Percentiles rank a stretch among this genome's conserved stretches.
These are phyloP conservation scores for Neobulgaria alba DNA, from an alignment of 2,329 filamentous ascomycete species.

Conservation along the genomic window DNA sequence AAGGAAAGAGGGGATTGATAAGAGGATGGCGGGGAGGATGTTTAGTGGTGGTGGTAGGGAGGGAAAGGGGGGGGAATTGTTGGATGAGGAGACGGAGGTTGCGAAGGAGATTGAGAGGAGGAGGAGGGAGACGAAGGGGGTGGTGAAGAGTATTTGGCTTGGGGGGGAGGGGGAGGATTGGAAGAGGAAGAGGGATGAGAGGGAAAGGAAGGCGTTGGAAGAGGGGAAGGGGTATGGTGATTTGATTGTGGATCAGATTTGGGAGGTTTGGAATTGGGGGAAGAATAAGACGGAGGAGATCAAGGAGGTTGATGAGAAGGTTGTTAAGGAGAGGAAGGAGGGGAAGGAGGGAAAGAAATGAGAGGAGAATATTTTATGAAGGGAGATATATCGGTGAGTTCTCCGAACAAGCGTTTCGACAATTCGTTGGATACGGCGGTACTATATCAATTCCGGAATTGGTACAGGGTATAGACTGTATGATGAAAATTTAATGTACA, in stretches of 20 bases:
- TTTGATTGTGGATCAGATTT: conserved; percentile 37
- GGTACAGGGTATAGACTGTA: too few relatives aligned
- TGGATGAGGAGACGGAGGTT: conserved; percentile 8
- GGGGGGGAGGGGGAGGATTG: conserved; percentile 40
- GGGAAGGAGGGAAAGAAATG: conserved; percentile 11
- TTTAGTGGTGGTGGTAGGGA: not conserved
- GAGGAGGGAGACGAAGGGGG: conserved; percentile 14
- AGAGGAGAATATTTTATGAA: too few relatives aligned
- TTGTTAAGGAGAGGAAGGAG: conserved; percentile 12
- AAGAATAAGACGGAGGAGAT: conserved; percentile 29
- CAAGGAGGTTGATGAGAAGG: conserved; percentile 22
- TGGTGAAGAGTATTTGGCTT: conserved; percentile 47
- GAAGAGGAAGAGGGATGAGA: conserved; percentile 27
- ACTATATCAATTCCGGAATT: too few relatives aligned
- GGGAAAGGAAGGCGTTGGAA: conserved; percentile 27
- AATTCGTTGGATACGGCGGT: too few relatives aligned
- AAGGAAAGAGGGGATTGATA: conserved; percentile 1
- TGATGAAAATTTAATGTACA: too few relatives aligned
- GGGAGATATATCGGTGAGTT: too few relatives aligned
- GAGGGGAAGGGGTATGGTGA: conserved; percentile 33
- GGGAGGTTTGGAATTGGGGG: conserved; percentile 39
- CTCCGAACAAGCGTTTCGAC: too few relatives aligned
- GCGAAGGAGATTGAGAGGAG: conserved; percentile 6
- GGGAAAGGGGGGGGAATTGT: conserved; percentile 1
- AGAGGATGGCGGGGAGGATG: conserved; percentile 14